These are phyloP conservation scores for Pestalotiopsis sp. DNA, from an alignment of 2,329 filamentous ascomycete genomes.

Conservation along the genomic window DNA sequence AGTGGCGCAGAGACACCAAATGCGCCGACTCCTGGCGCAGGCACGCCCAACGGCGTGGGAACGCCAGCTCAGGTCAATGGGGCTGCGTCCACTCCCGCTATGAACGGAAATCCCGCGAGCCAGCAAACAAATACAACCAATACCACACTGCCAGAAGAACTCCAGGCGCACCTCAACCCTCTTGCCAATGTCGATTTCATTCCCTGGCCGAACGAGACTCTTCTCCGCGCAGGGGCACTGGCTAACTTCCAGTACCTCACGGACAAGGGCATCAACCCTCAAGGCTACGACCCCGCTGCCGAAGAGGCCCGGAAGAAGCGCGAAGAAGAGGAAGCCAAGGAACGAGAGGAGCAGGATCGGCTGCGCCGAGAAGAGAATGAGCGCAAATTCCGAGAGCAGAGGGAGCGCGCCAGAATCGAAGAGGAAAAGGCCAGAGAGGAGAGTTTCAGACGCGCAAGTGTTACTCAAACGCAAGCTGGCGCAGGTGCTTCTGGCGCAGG, in stretches of 20 bases:
- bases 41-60: constrained; percentile 13
- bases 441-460: constrained; percentile 41
- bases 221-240: constrained; percentile 70
- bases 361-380: constrained; percentile 24
- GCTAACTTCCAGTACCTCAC: constrained; percentile 64
- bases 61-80: constrained; percentile 4
- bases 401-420: constrained; percentile 37
- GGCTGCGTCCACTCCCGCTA: background rate
- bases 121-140: constrained; percentile 42
- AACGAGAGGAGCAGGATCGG: constrained; percentile 45
- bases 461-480: constrained; percentile 25
- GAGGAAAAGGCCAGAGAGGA: constrained; percentile 23
- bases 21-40: constrained; percentile 12
- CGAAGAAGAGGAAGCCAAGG: constrained; percentile 53
- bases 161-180: constrained; percentile 57
- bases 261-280: constrained; percentile 65
- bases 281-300: constrained; percentile 59
- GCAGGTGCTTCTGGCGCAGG: constrained; percentile 20
- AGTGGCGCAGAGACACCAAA: constrained; percentile 26
- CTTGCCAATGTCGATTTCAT: constrained; percentile 64
- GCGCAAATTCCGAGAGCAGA: constrained; percentile 38
- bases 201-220: constrained; percentile 76
- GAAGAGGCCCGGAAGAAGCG: constrained; percentile 54
- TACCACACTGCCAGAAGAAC: constrained; percentile 50
- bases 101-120: constrained; percentile 19